A percentile compares a stretch with the other conserved stretches of the same genome.
phyloP scores from a whole-genome alignment of 2,329 filamentous ascomycete genomes.

The Apiospora malaysiana region DNA sequence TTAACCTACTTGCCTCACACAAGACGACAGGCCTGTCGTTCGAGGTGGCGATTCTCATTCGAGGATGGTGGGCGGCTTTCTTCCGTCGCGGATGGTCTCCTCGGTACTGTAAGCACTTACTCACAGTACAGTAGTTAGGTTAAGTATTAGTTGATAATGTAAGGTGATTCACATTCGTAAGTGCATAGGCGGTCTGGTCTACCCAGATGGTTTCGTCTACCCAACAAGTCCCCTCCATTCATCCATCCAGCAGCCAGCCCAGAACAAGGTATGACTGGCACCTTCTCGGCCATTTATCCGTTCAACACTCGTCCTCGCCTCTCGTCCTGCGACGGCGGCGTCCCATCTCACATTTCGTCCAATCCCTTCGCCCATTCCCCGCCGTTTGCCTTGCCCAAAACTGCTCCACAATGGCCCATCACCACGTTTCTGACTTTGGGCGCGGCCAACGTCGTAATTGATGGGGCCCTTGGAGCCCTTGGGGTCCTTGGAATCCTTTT shows the following conservation, averaged over 20 bases:
- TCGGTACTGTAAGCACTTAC: background rate
- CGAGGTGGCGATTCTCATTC: constrained; percentile 3
- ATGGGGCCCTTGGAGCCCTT: background rate
- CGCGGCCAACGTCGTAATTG: constrained; percentile 6
- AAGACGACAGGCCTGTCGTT: background rate
- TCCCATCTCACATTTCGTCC: background rate
- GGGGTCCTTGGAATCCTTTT: too few relatives aligned
- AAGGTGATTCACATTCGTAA: background rate
- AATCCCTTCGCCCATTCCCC: background rate
- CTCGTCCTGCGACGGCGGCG: background rate
- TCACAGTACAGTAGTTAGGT: background rate
- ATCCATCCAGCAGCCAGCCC: background rate
- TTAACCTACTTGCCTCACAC: background rate
- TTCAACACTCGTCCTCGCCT: background rate
- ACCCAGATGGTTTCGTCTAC: background rate
- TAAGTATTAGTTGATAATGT: background rate
- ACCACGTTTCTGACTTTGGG: constrained; percentile 11
- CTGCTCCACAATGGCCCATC: constrained; percentile 8
- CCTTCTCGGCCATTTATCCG: constrained; percentile 7
- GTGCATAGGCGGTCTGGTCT: background rate
- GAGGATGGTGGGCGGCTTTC: constrained; percentile 12
- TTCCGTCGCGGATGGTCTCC: background rate
- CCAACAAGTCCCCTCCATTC: background rate
- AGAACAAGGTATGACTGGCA: background rate
- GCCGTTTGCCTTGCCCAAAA: constrained; percentile 14